Base-by-base conservation (phyloP, 1,139 yeast species). In the Yamadazyma mexicana region DNA sequence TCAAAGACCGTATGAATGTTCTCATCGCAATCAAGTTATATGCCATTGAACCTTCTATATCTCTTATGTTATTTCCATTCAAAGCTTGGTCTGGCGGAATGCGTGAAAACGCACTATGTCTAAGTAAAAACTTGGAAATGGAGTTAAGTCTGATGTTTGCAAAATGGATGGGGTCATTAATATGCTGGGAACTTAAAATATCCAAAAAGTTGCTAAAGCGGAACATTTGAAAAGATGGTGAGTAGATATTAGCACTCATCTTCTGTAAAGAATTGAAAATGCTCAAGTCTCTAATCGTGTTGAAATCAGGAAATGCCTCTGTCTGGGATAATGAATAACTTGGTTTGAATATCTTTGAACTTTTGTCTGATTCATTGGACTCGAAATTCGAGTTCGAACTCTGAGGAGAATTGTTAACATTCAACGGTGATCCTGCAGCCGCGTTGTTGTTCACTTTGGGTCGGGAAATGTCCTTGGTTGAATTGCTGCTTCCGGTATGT, bases 161-260 rank as follows among this genome's bases (percentile, higher is more conserved):
- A 53, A 70, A 70, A 43, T 62, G 68, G n/a, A 69, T 56, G 0
- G 76, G 69, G 47, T 71, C 77, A 35, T 59, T 58, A 16, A 51
- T 48, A 38, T 64, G 74, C 40, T 64, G 66, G 10, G 59, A 67
- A 17, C 58, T 45, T 20, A 69, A 40, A 17, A 64, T 54, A 23
- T 64, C 67, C 12, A 70, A 55, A 45, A 64, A 71, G 37, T 56
- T 59, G 38, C 61, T 57, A 45, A 55, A 72, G n/a, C 74, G 50
- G 44, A 62, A 58, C 4, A 59, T 43, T 41, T 65, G 69, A 41
- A 61, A 66, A 2, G 56, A 47, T 1, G 74, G 73, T 3, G 62
- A 51, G 15, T 51, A 45, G 18, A 69, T 54, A 17, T 40, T 44
- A 14, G 45, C 35, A 24, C 48, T 49, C 43, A 70, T 50, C 3